Percentiles rank a stretch among this genome's conserved stretches.
Conservation (phyloP, 768 basidiomycete genomes). For the Symmetrospora coprosmae region DNA sequence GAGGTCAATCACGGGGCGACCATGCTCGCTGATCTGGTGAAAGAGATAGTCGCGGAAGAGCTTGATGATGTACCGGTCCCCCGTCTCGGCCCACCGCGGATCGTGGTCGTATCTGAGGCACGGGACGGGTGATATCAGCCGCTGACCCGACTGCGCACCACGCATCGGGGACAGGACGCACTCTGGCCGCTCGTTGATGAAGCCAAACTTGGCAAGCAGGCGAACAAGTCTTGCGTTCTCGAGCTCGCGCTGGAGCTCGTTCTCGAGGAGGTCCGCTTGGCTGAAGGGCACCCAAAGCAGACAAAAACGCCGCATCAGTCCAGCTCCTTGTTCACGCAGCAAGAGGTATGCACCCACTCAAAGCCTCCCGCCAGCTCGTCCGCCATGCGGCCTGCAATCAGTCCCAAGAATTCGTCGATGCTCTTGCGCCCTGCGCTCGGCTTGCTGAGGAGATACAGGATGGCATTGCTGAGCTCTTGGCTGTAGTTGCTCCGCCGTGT, state of each 20-base stretch:
- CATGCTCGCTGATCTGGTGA: conserved; percentile 84
- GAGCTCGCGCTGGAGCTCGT: conserved; percentile 69
- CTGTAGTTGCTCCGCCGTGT: conserved; percentile 63
- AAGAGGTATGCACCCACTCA: conserved; percentile 48
- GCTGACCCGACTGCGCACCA: neutral
- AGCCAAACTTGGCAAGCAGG: conserved; percentile 81
- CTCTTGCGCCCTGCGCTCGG: conserved; percentile 49
- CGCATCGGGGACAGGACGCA: conserved; percentile 40
- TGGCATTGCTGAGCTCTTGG: conserved; percentile 63
- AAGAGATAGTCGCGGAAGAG: conserved; percentile 97
- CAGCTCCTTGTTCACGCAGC: no score
- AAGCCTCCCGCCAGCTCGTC: conserved; percentile 76
- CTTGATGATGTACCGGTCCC: conserved; percentile 94
- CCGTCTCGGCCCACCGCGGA: conserved; percentile 93
- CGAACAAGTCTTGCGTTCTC: conserved; percentile 88
- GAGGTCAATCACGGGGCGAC: conserved; percentile 75
- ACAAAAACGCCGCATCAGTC: no score
- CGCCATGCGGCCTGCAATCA: conserved; percentile 55
- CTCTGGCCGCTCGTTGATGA: conserved; percentile 99
- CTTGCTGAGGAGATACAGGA: conserved; percentile 60
- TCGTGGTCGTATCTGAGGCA: conserved; percentile 70
- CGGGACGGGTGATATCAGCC: neutral
- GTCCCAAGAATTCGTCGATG: conserved; percentile 59
- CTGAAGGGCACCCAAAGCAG: no score
- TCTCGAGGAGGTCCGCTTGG: conserved; percentile 64